Evolutionary conservation across 257 asterid species (phyloP), one percentile per base, ranked within the genome.

Genomic region (Mentha longifolia): DNA sequence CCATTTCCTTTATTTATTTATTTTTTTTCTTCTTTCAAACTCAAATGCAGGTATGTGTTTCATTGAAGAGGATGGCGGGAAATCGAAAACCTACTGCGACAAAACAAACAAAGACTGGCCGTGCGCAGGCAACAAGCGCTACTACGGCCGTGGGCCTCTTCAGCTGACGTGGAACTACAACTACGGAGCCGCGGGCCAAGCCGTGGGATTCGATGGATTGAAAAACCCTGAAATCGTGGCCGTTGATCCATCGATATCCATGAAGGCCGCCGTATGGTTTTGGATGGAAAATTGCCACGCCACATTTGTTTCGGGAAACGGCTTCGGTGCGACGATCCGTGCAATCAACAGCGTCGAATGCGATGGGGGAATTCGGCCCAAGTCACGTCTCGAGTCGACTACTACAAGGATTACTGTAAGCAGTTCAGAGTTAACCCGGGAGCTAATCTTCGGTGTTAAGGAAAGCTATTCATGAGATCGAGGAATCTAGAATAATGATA

Each of bases 151-250:
- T 1, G 67, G 67, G n/a, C 67, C 67, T n/a, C 67, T 61, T 9
- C 67, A 61, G 88, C 5, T 71, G 88, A 37, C 87, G 8, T 85
- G 89, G 89, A n/a, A n/a, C n/a, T n/a, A n/a, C n/a, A n/a, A n/a
- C n/a, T n/a, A n/a, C n/a, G n/a, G n/a, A n/a, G n/a, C n/a, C 25
- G 87, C 91, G 0, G 88, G 89, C 7, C 47, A 72, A 15, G 72
- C 66, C 49, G 77, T 84, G 1, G 83, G 84, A 0, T 85, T 85
- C 42, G 76, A 85, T 4, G 87, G 87, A 0, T 30, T 85, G 42
- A 71, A 56, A 22, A 72, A 82, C 17, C 87, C 87, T 0, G 85
- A 76, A 8, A 80, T 71, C 1, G 80, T 85, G 5, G 87, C 78
- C 13, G 56, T 22, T 5, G 64, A 85, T 60, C 64, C 46, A 0